Evolutionary conservation across 768 basidiomycete genomes (phyloP).

Genomic region (Mycena venus): DNA sequence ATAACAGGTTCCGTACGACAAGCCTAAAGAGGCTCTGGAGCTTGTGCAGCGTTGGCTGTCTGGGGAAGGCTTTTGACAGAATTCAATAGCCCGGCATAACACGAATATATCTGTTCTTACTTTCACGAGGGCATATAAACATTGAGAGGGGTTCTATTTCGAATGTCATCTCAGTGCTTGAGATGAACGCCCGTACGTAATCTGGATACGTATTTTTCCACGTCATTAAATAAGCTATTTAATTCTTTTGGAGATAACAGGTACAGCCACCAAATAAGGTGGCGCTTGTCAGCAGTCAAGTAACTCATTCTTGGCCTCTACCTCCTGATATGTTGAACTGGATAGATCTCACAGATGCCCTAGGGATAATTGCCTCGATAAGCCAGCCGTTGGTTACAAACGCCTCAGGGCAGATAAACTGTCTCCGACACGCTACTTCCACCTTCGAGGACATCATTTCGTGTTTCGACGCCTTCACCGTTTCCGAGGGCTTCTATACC

Average conservation of each 20-base stretch:
- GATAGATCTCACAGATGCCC: neutral
- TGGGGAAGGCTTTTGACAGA: constrained; percentile 27
- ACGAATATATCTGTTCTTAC: no score
- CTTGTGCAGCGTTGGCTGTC: constrained; percentile 63
- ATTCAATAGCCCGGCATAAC: no score
- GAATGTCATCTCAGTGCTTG: no score
- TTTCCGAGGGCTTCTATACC: constrained; percentile 44
- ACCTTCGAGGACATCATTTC: constrained; percentile 39
- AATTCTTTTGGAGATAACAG: no score
- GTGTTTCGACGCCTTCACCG: constrained; percentile 51
- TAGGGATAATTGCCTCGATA: neutral
- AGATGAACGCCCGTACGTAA: no score
- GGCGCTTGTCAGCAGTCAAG: neutral
- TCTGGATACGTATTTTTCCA: no score
- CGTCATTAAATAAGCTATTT: no score
- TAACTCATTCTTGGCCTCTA: neutral
- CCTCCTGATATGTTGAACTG: constrained; percentile 1
- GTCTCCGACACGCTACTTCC: constrained; percentile 15
- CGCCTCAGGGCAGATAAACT: constrained; percentile 18
- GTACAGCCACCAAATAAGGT: no score
- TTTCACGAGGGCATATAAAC: no score
- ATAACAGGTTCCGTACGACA: constrained; percentile 70
- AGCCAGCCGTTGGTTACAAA: neutral
- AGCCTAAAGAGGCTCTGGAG: constrained; percentile 63
- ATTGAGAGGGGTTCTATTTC: no score